Evolutionary conservation across 345 rosid species (phyloP), one percentile per base, ranked within the genome.

Genomic region (Rhizophora apiculata): DNA sequence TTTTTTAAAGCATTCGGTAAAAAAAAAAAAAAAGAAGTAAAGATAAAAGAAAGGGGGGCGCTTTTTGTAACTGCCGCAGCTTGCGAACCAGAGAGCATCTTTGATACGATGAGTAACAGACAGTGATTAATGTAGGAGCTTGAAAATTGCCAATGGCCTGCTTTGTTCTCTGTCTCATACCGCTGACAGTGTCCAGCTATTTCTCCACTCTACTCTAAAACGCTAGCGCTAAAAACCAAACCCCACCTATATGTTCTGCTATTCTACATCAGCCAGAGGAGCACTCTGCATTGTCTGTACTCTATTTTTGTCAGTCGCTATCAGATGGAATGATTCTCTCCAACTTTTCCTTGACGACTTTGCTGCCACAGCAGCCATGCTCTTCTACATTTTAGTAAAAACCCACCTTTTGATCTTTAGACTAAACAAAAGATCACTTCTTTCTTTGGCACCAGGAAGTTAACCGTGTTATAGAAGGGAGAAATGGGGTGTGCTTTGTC

Each of bases 401-500:
- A 15, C 68, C 57, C 20, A 34, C 48, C 6, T 0, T 58, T 36
- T 18, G 46, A 32, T 29, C 52, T 62, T 34, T 48, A 11, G 24
- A 18, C 19, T 18, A 34, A 20, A 37, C n/a, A 67, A 78, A 29
- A 59, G 27, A 51, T 18, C 49, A 36, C 21, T 27, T 62, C 39
- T 49, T 56, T 52, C 48, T 62, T 31, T 32, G 7, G 46, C 51
- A 10, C 56, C 49, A 19, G 55, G 15, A 53, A 63, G 30, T 24
- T 22, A 53, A 68, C 49, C 65, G 16, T 62, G 22, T 18, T 24
- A 49, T 39, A 64, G 52, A 67, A 56, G 54, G 52, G 10, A 27
- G 64, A 24, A 30, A 78, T 76, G 86, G 84, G 84, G 0, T 72
- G 81, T 76, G 81, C 43, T 36, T 27, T 70, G 65, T 76, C 79